Evolutionary conservation across 306 rosid species (phyloP).

Genomic region (Prosopis cineraria): DNA sequence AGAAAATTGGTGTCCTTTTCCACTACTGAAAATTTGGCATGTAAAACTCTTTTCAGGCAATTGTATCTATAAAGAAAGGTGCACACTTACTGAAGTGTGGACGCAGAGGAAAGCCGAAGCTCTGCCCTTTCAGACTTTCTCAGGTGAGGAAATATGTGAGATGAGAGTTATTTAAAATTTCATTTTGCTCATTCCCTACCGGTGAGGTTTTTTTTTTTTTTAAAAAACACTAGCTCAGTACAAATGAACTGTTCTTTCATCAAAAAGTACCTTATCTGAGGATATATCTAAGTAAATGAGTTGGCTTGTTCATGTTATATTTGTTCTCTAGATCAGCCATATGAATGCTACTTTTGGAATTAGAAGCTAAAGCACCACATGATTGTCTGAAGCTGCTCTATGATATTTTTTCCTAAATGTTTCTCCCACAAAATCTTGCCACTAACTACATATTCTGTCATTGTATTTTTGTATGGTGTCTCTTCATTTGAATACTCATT

Average conservation of each 20-base stretch:
- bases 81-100: conserved; percentile 78
- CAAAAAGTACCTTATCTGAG: conserved; percentile 10
- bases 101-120: conserved; percentile 80
- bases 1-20: conserved; percentile 8
- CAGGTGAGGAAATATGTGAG: conserved; percentile 44
- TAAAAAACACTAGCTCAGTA: too few species aligned
- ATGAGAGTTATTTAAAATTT: not conserved
- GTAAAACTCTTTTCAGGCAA: conserved; percentile 57
- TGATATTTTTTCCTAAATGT: not conserved
- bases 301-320: conserved; percentile 18
- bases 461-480: not conserved
- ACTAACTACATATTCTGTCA: not conserved
- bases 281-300: not conserved
- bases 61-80: conserved; percentile 84
- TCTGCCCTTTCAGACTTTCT: conserved; percentile 82
- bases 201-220: not conserved
- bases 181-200: not conserved
- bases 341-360: conserved; percentile 6
- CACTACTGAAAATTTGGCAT: conserved; percentile 27
- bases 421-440: not conserved
- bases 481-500: not conserved
- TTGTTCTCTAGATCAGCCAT: conserved; percentile 2
- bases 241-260: not conserved
- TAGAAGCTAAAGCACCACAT: not conserved
- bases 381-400: not conserved